These are phyloP conservation scores for Fusarium chaquense DNA, from an alignment of 2,329 filamentous ascomycete species.

Conservation along the genomic window DNA sequence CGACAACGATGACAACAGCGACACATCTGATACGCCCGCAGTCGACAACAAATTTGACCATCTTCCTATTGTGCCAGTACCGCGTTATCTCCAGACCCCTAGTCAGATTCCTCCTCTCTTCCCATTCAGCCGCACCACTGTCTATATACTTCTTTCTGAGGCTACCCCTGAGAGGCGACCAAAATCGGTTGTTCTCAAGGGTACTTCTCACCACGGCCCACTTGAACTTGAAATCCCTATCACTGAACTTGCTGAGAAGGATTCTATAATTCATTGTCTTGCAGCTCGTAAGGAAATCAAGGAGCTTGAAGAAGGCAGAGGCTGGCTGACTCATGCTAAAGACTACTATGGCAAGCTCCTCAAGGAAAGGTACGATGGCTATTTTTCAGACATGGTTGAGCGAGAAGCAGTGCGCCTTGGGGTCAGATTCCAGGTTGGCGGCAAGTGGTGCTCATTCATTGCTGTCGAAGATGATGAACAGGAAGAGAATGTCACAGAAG, in stretches of 20 bases:
- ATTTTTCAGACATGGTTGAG: slow-evolving; percentile 71
- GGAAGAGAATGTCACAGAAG: slow-evolving; percentile 6
- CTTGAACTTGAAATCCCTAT: slow-evolving; percentile 75
- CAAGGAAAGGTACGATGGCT: slow-evolving; percentile 60
- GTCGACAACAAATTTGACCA: slow-evolving; percentile 58
- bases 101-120: slow-evolving; percentile 73
- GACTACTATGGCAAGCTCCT: slow-evolving; percentile 58
- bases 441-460: slow-evolving; percentile 80
- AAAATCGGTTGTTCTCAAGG: slow-evolving; percentile 69
- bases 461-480: slow-evolving; percentile 65
- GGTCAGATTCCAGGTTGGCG: slow-evolving; percentile 73
- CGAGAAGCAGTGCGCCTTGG: slow-evolving; percentile 75
- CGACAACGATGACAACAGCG: slow-evolving; percentile 56
- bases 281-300: slow-evolving; percentile 75
- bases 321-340: slow-evolving; percentile 70
- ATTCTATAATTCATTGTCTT: slow-evolving; percentile 75
- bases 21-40: slow-evolving; percentile 41
- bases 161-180: slow-evolving; percentile 55
- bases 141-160: slow-evolving; percentile 74
- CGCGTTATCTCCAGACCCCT: slow-evolving; percentile 74
- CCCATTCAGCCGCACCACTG: slow-evolving; percentile 72
- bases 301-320: slow-evolving; percentile 77
- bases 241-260: slow-evolving; percentile 57
- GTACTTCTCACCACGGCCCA: slow-evolving; percentile 67
- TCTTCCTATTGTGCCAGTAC: slow-evolving; percentile 64